Base-by-base conservation (phyloP, 1,284 basidiomycete genomes). In the Pseudozyma thailandica region DNA sequence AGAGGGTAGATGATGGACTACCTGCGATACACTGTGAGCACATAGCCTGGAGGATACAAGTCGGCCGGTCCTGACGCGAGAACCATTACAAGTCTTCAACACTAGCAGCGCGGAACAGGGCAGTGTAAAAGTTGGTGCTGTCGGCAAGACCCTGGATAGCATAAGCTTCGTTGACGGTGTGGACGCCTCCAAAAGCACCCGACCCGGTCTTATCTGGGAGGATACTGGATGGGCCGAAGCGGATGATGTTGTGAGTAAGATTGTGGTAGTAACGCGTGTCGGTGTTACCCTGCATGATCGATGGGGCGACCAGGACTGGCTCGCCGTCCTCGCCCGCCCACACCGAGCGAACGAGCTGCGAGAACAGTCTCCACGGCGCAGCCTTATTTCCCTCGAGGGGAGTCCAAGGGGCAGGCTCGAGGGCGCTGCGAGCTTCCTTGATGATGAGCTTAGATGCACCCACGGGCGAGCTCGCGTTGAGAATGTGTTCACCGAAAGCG, bases 111-210 rank as follows among this genome's bases (percentile, higher is more conserved):
- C 76, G 77, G 30, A 87, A 74, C 18, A 87, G 81, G 62, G 85
- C 84, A 62, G 85, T 85, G 80, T 84, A 87, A 79, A 86, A 87
- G 35, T 83, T 74, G 38, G 84, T 85, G 10, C 84, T 84, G 46
- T 82, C 83, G 25, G 85, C 79, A 54, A 87, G 84, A 1, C 83
- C 85, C 30, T 80, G 68, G 44, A 78, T 81, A 23, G 58, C 46
- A 68, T 61, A 72, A 85, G 87, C 84, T 85, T 90, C 89, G 65
- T 89, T 87, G 46, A 89, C 87, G 2, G 90, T 90, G 82, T 91
- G 91, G 26, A 89, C 84, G 4, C 86, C 86, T 45, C 84, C 84
- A 68, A 74, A 81, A 79, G 47, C 56, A 64, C 84, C 42, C 78
- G 83, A 16, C 71, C 61, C 61, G 9, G 72, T 72, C 42, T 85